A percentile compares a stretch with the other conserved stretches of the same genome.
Conservation (phyloP, 352 stramenopile species). For the Globisporangium mamillatum region DNA sequence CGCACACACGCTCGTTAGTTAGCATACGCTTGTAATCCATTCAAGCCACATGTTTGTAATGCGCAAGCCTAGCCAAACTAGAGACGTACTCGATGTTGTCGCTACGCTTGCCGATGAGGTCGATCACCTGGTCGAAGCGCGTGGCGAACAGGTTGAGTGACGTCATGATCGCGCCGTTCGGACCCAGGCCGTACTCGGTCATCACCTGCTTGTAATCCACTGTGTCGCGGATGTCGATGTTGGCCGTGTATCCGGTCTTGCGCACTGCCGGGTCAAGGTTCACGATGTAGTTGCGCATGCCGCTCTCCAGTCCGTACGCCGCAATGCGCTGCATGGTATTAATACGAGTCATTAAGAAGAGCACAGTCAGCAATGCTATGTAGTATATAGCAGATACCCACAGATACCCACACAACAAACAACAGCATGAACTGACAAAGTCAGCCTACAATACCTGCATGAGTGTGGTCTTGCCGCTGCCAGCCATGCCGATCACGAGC, state of each 20-base stretch:
- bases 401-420: neutral
- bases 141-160: constrained; percentile 99
- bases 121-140: constrained; percentile 98
- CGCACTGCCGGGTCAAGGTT: constrained; percentile 98
- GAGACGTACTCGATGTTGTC: constrained; percentile 77
- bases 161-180: constrained; percentile 99
- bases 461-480: constrained; percentile 95
- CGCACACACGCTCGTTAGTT: neutral
- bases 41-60: neutral
- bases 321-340: constrained; percentile 41
- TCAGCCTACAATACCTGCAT: constrained; percentile 59
- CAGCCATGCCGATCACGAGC: constrained; percentile 95
- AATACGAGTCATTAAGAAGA: neutral
- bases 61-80: neutral
- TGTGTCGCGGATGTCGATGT: constrained; percentile 99
- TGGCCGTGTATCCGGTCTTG: constrained; percentile 94
- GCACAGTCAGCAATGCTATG: neutral
- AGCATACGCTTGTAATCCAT: too few relatives aligned
- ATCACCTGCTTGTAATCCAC: constrained; percentile 99
- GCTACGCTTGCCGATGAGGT: constrained; percentile 91
- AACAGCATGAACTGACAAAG: neutral
- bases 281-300: constrained; percentile 92
- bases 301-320: constrained; percentile 65
- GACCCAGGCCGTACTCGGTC: constrained; percentile 96
- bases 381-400: neutral